Base-by-base conservation (phyloP, 2,329 filamentous ascomycete genomes). In the Talaromyces verruculosus region DNA sequence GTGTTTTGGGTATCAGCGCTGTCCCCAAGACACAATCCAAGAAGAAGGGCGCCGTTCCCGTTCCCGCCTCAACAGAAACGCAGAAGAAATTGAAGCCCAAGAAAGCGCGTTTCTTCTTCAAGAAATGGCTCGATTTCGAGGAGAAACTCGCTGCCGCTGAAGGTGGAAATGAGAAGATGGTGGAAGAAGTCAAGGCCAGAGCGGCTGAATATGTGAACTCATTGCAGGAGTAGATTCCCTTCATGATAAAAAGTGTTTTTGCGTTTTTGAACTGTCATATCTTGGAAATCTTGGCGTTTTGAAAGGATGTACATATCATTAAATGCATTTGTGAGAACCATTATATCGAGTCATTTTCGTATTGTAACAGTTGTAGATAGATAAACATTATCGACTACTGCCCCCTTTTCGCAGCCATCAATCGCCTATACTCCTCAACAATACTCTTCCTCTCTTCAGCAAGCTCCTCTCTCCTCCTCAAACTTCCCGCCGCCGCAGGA, bases 61-160 rank as follows among this genome's bases (percentile, higher is more conserved):
- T 68, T 35, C 69, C 75, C n/a, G 75, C 75, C 25, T 70, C 71
- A 13, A 30, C 87, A 15, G 67, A 66, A 17, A 84, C 85, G 43
- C 88, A 88, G 80, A 84, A 85, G 1, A 82, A 83, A 72, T 82
- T 97, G 71, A 97, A 96, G 84, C 87, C 90, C 47, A 89, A 91
- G 76, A 87, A 93, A 75, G 93, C 93, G 17, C 89, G 90, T 81
- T 90, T 88, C 74, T 91, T 96, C 83, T 99, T 98, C 81, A 92
- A 92, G 81, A 87, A 91, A 71, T 99, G 95, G 95, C 86, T 90
- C 65, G 87, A 90, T 71, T 98, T 92, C 87, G 95, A 99, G 82
- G 88, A 90, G 79, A 85, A 85, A 76, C 80, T 78, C 28, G 75
- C 72, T 22, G 71, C 71, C 37, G 71, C 70, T 17, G 76, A 77